These are phyloP conservation scores for Aureobasidium lini DNA, from an alignment of 2,329 filamentous ascomycete species.

Conservation along the genomic window DNA sequence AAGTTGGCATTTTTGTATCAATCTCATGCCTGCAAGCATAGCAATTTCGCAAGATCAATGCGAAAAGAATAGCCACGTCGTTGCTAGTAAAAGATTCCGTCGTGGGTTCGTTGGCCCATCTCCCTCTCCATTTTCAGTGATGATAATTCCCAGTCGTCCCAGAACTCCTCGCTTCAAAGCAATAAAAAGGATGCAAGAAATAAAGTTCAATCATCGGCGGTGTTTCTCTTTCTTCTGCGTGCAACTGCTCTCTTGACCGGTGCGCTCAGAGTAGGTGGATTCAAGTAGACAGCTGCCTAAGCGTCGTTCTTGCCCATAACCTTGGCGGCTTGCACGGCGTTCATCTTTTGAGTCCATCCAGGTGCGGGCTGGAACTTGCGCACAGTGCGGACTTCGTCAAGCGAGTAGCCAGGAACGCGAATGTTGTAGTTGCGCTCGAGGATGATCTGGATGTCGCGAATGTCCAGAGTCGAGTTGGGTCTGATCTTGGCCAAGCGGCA, in stretches of 20 bases:
- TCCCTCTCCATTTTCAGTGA: not conserved
- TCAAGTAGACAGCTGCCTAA: slow-evolving; percentile 34
- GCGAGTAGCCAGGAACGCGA: slow-evolving; percentile 85
- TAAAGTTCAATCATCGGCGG: not conserved
- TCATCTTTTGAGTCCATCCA: slow-evolving; percentile 95
- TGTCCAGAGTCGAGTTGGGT: slow-evolving; percentile 82
- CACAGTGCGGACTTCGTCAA: slow-evolving; percentile 89
- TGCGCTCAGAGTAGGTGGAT: slow-evolving; percentile 48
- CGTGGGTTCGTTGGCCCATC: no score
- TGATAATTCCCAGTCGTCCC: not conserved
- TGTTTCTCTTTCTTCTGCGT: not conserved
- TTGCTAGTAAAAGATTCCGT: no score
- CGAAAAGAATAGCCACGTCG: no score
- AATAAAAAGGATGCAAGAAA: no score
- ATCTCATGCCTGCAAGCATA: no score
- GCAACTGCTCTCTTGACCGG: not conserved
- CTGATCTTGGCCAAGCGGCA: slow-evolving; percentile 91
- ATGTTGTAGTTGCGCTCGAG: slow-evolving; percentile 61
- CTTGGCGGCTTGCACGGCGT: slow-evolving; percentile 89
- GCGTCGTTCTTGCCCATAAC: slow-evolving; percentile 40
- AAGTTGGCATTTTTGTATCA: no score
- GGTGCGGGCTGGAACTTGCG: slow-evolving; percentile 84
- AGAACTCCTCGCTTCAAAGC: not conserved
- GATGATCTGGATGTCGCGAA: slow-evolving; percentile 52
- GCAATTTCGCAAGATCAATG: no score